Base-by-base conservation (phyloP, 2,329 filamentous ascomycete species). In the Waltergamsia citrina region DNA sequence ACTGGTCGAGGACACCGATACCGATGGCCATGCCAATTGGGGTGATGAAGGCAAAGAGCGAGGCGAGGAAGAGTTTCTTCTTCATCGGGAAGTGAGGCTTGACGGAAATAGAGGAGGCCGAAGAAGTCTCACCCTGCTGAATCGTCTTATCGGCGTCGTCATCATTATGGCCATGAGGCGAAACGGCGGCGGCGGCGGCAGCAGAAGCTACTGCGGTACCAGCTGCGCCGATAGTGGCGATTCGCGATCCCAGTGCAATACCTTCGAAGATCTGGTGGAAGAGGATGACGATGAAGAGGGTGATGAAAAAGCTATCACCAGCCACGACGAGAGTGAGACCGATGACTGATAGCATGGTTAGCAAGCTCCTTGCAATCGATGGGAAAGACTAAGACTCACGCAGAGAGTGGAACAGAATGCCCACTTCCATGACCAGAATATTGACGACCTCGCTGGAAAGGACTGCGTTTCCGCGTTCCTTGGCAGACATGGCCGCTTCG, bases 201-300 rank as follows among this genome's bases (percentile, higher is more conserved):
- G 28, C 27, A n/a, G 17, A 15, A 3, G n/a, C 12, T 16, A 15
- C 9, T 16, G 21, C 15, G 18, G 25, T 16, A 9, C 32, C 22
- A 28, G 28, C 17, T 5, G 50, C 54, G 18, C 62, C 67, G 2
- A 85, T 62, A 1, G 69, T 66, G 7, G 80, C 78, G 41, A 86
- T 85, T 11, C 78, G 73, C 7, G 75, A 74, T 14, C 82, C 81
- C 1, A 87, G 73, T 1, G 82, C 82, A 29, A 87, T 65, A 4
- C 83, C 82, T 50, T 86, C 81, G 45, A 88, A 85, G 62, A 83
- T 75, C 47, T 86, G 82, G 49, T 86, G 82, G 59, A 86, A 85
- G 37, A 85, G 58, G 38, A 87, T 83, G 35, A 86, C 81, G 28
- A 72, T 52, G 38, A 74, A 72, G n/a, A 77, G 62, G 2, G 68